phyloP scores from a whole-genome alignment of 2,329 filamentous ascomycete genomes.

The Aciculosporium take region DNA sequence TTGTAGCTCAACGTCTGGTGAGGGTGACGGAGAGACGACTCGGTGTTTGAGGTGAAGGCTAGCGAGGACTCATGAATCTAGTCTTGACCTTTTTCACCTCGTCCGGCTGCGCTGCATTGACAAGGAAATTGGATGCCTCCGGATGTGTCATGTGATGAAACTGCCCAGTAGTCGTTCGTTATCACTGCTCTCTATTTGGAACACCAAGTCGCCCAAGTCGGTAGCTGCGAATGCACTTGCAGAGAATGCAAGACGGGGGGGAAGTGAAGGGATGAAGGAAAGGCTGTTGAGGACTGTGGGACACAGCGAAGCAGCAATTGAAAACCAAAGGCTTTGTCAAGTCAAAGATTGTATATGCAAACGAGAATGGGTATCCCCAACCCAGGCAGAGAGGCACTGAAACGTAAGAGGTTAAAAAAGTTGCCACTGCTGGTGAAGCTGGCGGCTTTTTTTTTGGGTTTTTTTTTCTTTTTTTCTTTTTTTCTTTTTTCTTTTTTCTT shows the following conservation, averaged over 20 bases:
- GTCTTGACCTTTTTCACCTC: too few relatives aligned
- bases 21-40: not conserved
- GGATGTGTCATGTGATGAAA: too few relatives aligned
- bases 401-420: conserved; percentile 9
- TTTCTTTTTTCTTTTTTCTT: conserved; percentile 3
- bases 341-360: too few relatives aligned
- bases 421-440: conserved; percentile 13
- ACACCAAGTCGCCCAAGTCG: too few relatives aligned
- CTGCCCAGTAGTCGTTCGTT: too few relatives aligned
- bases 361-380: too few relatives aligned
- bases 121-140: too few relatives aligned
- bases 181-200: too few relatives aligned
- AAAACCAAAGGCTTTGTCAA: not conserved
- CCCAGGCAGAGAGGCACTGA: not conserved
- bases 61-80: not conserved
- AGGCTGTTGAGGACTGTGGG: too few relatives aligned
- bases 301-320: not conserved
- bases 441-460: conserved; percentile 7
- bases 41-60: not conserved
- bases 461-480: not conserved
- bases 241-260: too few relatives aligned
- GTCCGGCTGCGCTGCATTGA: too few relatives aligned
- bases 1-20: not conserved
- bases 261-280: not conserved
- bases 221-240: too few relatives aligned